Base-by-base conservation (phyloP, 352 stramenopile genomes). In the Globisporangium takayamanum region DNA sequence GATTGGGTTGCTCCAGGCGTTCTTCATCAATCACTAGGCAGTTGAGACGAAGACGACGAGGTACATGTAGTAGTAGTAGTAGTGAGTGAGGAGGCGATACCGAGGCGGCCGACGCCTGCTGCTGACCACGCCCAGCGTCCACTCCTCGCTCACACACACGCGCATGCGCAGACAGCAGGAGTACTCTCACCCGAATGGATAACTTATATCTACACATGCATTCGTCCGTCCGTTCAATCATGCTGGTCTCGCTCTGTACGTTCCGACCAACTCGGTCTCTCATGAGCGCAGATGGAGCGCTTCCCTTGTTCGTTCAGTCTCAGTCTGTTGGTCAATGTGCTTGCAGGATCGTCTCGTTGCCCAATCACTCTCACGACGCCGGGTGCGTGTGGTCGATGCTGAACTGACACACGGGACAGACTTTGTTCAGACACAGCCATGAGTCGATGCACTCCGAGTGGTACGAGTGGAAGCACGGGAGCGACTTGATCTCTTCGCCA, bases 401-500 rank as follows among this genome's bases (percentile, higher is more conserved):
- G 66, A 89, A 92, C 50, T 95, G 85, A 57, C 85, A 95, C 50
- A 94, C 80, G 18, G 93, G 93, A 61, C 93, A 98, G 18, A 92
- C 87, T 61, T 94, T 94, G 77, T 97, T 95, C 14, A 92, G 72
- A n/a, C 70, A 78, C 8, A 98, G 73, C 93, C 93, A 98, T 57
- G 79, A 84, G 67, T 97, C 92, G 50, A 98, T 87, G 67, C 93
- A 98, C 39, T 95, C 83, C 61, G 80, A 92, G 69, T 98, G 93
- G 62, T 98, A 97, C 36, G 83, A 94, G 64, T 98, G 93, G 61
- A 96, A 96, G 66, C 93, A 98, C 30, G 92, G 92, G 50, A 98
- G 68, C 36, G 88, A 96, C 66, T 96, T 95, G 69, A 98, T 89
- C 67, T 96, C 79, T 52, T 98, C 93, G 41, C 90, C 90, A 12